phyloP scores from a whole-genome alignment of 192 early-diverging fungal species.

The Phycomyces nitens region DNA sequence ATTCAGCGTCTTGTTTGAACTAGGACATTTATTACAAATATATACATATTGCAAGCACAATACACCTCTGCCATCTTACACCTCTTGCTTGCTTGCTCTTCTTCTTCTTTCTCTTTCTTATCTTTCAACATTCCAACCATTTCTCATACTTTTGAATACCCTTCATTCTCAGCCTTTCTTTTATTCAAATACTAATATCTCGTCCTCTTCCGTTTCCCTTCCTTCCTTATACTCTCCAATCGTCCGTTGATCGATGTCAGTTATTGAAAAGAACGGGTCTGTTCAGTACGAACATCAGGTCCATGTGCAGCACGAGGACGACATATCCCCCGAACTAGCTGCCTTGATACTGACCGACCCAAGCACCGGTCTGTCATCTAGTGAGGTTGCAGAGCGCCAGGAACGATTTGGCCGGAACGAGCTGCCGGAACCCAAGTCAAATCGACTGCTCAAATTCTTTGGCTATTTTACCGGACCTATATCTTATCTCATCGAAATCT shows the following conservation, averaged over 20 bases:
- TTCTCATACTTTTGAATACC: background rate
- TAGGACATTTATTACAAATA: too few relatives aligned
- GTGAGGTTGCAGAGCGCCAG: slow-evolving; percentile 72
- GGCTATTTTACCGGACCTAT: slow-evolving; percentile 88
- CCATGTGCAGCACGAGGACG: slow-evolving; percentile 71
- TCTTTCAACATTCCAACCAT: background rate
- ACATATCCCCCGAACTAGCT: slow-evolving; percentile 81
- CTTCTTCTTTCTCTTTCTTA: too few relatives aligned
- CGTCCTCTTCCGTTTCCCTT: background rate
- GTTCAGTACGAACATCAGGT: slow-evolving; percentile 68
- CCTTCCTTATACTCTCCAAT: background rate
- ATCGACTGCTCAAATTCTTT: slow-evolving; percentile 82
- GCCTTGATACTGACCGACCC: slow-evolving; percentile 78
- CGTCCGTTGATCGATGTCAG: too few relatives aligned
- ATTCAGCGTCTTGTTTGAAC: too few relatives aligned
- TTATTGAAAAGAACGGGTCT: slow-evolving; percentile 37
- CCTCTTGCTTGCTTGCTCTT: too few relatives aligned
- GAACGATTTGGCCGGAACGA: slow-evolving; percentile 79
- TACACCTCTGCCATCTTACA: too few relatives aligned
- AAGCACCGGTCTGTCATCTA: slow-evolving; percentile 65
- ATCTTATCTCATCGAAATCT: slow-evolving; percentile 86
- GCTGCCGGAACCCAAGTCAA: slow-evolving; percentile 79
- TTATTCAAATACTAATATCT: background rate
- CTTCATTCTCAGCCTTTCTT: background rate
- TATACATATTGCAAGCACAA: too few relatives aligned